phyloP scores from a whole-genome alignment of 108 stramenopile genomes.

The Nannochloropsis oceanica region DNA sequence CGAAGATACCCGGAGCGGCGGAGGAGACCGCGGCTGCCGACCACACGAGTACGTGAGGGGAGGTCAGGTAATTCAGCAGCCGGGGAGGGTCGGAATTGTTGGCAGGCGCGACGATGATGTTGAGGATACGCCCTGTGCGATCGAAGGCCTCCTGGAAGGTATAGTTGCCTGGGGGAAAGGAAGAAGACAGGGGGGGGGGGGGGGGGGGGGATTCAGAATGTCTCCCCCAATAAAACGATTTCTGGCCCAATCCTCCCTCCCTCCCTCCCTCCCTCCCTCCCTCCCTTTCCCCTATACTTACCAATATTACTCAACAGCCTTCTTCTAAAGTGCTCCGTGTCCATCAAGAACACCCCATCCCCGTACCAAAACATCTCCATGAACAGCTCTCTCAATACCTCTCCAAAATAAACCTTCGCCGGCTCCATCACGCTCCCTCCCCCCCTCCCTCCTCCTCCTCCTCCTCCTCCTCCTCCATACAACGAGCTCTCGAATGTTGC shows the following conservation, averaged over 20 bases:
- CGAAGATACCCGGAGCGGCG: slow-evolving; percentile 49
- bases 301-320: not conserved
- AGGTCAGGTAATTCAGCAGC: slow-evolving; percentile 90
- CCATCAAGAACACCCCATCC: no score
- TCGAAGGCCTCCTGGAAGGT: slow-evolving; percentile 83
- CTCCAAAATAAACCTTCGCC: not conserved
- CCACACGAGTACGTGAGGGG: slow-evolving; percentile 97
- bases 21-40: slow-evolving; percentile 84
- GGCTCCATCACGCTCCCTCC: not conserved
- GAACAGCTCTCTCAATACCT: not conserved
- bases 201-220: no score
- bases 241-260: no score
- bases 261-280: no score
- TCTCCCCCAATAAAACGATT: no score
- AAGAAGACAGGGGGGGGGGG: no score
- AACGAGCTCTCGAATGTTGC: not conserved
- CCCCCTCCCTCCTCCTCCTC: not conserved
- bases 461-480: not conserved
- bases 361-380: no score
- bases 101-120: slow-evolving; percentile 87
- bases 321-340: no score
- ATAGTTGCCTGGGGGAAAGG: no score
- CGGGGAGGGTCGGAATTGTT: slow-evolving; percentile 56
- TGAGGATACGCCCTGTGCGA: slow-evolving; percentile 89
- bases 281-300: not conserved